Evolutionary conservation across 2,329 filamentous ascomycete species (phyloP), one percentile per base, ranked within the genome.

Genomic region (Apiospora pterosperma): DNA sequence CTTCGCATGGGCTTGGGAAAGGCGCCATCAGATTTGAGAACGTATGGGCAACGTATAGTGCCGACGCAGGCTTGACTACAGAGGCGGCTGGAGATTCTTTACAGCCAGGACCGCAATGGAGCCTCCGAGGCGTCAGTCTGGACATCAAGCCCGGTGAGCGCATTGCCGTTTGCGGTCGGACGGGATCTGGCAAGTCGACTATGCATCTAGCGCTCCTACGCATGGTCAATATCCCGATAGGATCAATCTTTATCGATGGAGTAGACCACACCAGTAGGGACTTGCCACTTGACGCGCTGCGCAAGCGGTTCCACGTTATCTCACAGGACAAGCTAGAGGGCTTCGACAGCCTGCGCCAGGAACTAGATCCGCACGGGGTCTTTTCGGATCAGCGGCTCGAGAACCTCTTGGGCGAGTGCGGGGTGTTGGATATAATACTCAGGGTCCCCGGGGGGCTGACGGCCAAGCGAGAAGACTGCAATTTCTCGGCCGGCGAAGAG

Each of bases 261-360:
- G 80, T 90, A 19, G 85, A 90, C 67, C 84, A 90, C 38, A 79
- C 85, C 0, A 41, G 19, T 41, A 41, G 38, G 19, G 81, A 82
- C 31, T 85, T 90, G 12, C 81, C 83, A 67, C 87, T 82, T 14
- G 84, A 89, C 71, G 79, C 83, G 0, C 80, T 91, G 1, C 85
- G 88, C 21, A 83, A 82, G 12, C 78, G 88, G n/a, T 79, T 90
- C 25, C 90, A 87, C 0, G 90, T 90, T 74, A 82, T 91, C 6
- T 87, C 88, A 0, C 88, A 91, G 73, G 88, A 91, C 61, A 79
- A 81, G 36, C 74, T 81, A 63, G 72, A 78, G 10, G 73, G 81
- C 11, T 75, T 75, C 11, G 79, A 78, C 23, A 78, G 72, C 5
- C 71, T 84, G 5, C 77, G 78, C 21, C 71, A 76, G 21, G 83